A percentile compares a stretch with the other conserved stretches of the same genome.
Evolutionary conservation across 345 rosid species (phyloP).

Genomic region (Eucalyptus curtisii): DNA sequence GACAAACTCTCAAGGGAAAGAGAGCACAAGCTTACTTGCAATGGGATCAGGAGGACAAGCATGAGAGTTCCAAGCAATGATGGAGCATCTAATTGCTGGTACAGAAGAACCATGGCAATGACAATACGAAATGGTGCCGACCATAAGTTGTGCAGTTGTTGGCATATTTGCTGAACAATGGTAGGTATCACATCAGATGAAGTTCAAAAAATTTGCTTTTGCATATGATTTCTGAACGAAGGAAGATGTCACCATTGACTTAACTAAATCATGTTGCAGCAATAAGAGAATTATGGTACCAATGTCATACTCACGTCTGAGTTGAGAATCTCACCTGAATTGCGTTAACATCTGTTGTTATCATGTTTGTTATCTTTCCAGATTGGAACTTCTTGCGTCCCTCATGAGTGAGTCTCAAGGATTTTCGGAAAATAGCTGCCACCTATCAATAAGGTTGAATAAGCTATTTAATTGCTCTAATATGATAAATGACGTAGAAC

Average conservation of each 20-base stretch:
- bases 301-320: not conserved
- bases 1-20: not conserved
- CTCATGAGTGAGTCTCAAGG: conserved; percentile 73
- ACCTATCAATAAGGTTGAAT: conserved; percentile 24
- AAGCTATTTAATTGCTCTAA: not conserved
- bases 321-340: conserved; percentile 45
- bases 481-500: not conserved
- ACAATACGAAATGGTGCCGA: conserved; percentile 90
- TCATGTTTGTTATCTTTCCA: conserved; percentile 91
- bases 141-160: conserved; percentile 83
- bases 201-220: not conserved
- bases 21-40: conserved; percentile 36
- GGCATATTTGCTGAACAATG: conserved; percentile 61
- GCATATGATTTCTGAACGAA: not conserved
- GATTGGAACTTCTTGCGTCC: conserved; percentile 72
- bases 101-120: conserved; percentile 74
- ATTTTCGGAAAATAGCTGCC: conserved; percentile 87
- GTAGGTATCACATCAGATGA: not conserved
- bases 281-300: not conserved
- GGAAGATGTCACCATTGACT: not conserved
- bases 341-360: conserved; percentile 83
- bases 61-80: conserved; percentile 75
- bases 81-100: conserved; percentile 78
- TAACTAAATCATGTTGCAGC: not conserved
- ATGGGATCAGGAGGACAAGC: conserved; percentile 68